Conservation (phyloP, 2,329 filamentous ascomycete species). For the Sporothrix brunneoviolacea region DNA sequence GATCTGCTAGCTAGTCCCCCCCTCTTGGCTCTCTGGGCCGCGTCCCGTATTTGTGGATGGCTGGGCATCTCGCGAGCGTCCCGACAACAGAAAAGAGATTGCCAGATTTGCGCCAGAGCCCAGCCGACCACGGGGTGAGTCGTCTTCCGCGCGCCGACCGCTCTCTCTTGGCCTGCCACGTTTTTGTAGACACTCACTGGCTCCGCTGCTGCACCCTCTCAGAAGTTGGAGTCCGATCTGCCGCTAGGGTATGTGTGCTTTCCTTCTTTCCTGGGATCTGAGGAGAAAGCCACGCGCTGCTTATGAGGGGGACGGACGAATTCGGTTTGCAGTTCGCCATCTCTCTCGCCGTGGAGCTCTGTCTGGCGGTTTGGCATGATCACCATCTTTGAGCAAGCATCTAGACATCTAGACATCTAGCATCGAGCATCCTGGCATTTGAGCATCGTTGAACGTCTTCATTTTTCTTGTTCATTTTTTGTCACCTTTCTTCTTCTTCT, state of each 20-base stretch:
- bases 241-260: too few relatives aligned
- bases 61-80: background rate
- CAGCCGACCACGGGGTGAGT: slow-evolving; percentile 3
- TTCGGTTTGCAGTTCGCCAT: slow-evolving; percentile 7
- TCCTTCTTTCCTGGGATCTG: too few relatives aligned
- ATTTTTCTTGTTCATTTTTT: background rate
- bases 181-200: background rate
- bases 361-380: background rate
- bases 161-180: background rate
- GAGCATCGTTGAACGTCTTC: background rate
- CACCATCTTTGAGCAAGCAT: too few relatives aligned
- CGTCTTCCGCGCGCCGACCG: slow-evolving; percentile 4
- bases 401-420: too few relatives aligned
- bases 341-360: background rate
- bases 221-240: background rate
- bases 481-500: background rate
- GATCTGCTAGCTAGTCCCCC: background rate
- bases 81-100: too few relatives aligned
- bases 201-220: too few relatives aligned
- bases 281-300: too few relatives aligned
- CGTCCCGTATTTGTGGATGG: too few relatives aligned
- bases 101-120: too few relatives aligned
- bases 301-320: too few relatives aligned
- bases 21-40: background rate
- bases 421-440: background rate